phyloP scores from a whole-genome alignment of 345 rosid species.

The Eucalyptus paniculata region DNA sequence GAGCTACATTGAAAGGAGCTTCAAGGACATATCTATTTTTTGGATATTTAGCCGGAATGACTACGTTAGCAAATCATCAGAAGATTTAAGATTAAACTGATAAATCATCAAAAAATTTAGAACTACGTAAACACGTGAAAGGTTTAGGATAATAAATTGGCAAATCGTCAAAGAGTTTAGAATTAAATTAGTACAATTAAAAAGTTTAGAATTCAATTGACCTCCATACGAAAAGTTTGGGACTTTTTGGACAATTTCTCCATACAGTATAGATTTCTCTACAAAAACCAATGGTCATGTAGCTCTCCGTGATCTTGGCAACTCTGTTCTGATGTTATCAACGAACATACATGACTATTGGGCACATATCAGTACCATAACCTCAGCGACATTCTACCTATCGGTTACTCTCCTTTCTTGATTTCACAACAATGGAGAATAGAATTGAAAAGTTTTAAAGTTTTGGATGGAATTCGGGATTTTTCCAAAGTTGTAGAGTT shows the following conservation, averaged over 20 bases:
- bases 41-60: not conserved
- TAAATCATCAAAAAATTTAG: too few relatives aligned
- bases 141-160: not conserved
- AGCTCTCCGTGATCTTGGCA: too few relatives aligned
- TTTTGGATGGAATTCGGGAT: not conserved
- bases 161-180: too few relatives aligned
- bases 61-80: fast-evolving
- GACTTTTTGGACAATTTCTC: not conserved
- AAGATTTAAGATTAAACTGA: not conserved
- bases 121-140: fast-evolving
- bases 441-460: not conserved
- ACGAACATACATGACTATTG: not conserved
- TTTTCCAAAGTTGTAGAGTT: not conserved
- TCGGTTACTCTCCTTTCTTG: not conserved
- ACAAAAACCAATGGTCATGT: not conserved
- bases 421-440: not conserved
- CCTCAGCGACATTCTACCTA: not conserved
- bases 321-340: not conserved
- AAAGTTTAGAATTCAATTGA: fast-evolving
- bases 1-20: not conserved
- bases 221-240: fast-evolving
- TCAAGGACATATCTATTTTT: not conserved
- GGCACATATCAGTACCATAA: not conserved
- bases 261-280: too few relatives aligned
- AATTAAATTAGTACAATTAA: too few relatives aligned